Percentiles rank a stretch among this genome's conserved stretches.
Evolutionary conservation across 148 eudicot species (phyloP).

Genomic region (Vaccinium macrocarpon): DNA sequence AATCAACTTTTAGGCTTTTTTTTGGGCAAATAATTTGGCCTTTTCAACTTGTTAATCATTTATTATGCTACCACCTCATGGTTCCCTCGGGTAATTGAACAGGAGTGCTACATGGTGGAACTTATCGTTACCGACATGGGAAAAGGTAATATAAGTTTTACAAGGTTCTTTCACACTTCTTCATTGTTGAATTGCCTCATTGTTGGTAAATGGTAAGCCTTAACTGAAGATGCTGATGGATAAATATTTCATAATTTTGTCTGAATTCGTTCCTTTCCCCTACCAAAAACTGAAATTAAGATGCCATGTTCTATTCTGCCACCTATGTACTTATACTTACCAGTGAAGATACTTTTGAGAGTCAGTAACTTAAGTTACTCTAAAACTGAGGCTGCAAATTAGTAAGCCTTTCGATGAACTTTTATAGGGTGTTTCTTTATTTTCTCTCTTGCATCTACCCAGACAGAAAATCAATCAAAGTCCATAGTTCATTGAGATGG

Average conservation of each 20-base stretch:
- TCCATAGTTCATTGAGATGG: not conserved
- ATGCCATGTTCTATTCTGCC: not conserved
- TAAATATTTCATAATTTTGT: too few species aligned
- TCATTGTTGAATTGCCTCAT: constrained; percentile 9
- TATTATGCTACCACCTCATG: constrained; percentile 8
- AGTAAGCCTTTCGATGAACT: not conserved
- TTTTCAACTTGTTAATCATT: not conserved
- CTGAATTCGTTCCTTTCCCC: not conserved
- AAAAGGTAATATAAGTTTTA: constrained; percentile 47
- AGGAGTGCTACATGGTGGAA: constrained; percentile 75
- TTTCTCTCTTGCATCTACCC: too few species aligned
- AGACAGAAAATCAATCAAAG: not conserved
- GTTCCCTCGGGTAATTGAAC: constrained; percentile 20
- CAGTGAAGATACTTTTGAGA: not conserved
- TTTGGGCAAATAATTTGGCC: not conserved
- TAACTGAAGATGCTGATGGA: constrained; percentile 2
- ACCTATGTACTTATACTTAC: not conserved
- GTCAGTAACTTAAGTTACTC: not conserved
- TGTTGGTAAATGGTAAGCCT: not conserved
- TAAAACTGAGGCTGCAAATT: not conserved
- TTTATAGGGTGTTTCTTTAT: too few species aligned
- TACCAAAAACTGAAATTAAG: not conserved
- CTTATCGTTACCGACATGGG: constrained; percentile 72
- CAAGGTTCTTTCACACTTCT: constrained; percentile 8
- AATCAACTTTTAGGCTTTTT: not conserved